Evolutionary conservation across 495 filamentous ascomycete species (phyloP).

Genomic region (Penicillium mononematosum): DNA sequence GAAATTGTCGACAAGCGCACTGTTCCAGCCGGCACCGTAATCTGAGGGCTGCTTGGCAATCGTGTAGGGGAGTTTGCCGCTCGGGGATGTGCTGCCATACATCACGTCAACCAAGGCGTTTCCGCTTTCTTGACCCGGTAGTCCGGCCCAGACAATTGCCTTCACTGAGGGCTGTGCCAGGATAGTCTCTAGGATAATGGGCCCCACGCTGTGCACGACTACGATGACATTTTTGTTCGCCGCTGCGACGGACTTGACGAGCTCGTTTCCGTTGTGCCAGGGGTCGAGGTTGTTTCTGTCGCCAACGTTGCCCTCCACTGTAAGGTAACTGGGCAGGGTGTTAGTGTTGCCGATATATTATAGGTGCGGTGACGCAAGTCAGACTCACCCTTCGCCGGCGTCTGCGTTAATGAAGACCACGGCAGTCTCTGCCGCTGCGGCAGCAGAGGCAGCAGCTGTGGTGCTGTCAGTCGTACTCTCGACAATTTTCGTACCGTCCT

Average conservation of each 20-base stretch:
- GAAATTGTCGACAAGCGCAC: conserved; percentile 61
- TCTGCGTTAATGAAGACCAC: conserved; percentile 67
- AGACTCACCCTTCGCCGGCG: conserved; percentile 59
- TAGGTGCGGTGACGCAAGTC: background rate
- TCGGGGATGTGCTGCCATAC: conserved; percentile 58
- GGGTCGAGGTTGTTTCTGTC: conserved; percentile 55
- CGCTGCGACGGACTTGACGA: conserved; percentile 44
- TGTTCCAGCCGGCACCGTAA: conserved; percentile 51
- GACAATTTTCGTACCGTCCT: conserved; percentile 45
- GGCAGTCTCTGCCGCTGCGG: conserved; percentile 55
- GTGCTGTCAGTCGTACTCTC: conserved; percentile 51
- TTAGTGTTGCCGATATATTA: background rate
- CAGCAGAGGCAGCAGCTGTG: conserved; percentile 44
- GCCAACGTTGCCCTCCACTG: conserved; percentile 56
- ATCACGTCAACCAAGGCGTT: conserved; percentile 55
- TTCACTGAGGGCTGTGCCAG: conserved; percentile 59
- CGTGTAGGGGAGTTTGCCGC: conserved; percentile 70
- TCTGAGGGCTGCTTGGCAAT: conserved; percentile 63
- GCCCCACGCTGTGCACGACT: conserved; percentile 64
- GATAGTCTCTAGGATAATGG: conserved; percentile 43
- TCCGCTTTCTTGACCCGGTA: conserved; percentile 60
- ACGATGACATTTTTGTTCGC: conserved; percentile 80
- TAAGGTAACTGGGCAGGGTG: conserved; percentile 47
- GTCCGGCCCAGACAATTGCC: conserved; percentile 57
- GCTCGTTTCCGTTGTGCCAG: conserved; percentile 33